Conservation (phyloP, 768 basidiomycete genomes). For the Kwoniella europaea region DNA sequence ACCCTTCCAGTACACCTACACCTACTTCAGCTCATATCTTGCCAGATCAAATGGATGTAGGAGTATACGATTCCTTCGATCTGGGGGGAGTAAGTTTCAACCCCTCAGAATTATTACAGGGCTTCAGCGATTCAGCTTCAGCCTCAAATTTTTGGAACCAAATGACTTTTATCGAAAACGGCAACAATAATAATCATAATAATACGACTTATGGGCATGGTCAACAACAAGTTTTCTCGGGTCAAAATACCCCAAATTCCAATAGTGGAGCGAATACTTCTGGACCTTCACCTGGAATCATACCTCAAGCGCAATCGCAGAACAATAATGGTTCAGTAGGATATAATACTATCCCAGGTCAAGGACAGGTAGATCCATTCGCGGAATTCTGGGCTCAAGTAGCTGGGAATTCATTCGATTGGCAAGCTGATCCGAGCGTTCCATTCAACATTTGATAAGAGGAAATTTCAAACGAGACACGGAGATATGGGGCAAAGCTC, state of each 20-base stretch:
- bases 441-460: constrained; percentile 46
- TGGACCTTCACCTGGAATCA: constrained; percentile 11
- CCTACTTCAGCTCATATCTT: not conserved
- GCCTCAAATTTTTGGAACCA: constrained; percentile 40
- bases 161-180: constrained; percentile 20
- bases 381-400: constrained; percentile 51
- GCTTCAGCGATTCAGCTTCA: constrained; percentile 34
- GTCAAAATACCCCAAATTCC: constrained; percentile 27
- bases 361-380: constrained; percentile 16
- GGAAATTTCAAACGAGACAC: not conserved
- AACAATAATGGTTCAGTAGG: constrained; percentile 12
- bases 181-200: not conserved
- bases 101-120: constrained; percentile 49
- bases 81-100: constrained; percentile 50
- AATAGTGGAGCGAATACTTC: not conserved
- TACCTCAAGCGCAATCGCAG: not conserved
- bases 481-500: not conserved
- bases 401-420: constrained; percentile 44
- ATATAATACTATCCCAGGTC: not conserved
- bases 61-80: constrained; percentile 35
- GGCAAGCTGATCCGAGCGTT: constrained; percentile 50
- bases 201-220: constrained; percentile 8
- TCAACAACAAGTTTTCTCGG: constrained; percentile 13
- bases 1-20: not conserved
- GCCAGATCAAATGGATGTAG: constrained; percentile 12